A percentile compares a stretch with the other conserved stretches of the same genome.
Evolutionary conservation across 371 early-diverging fungal species (phyloP).

Genomic region (Apophysomyces variabilis): DNA sequence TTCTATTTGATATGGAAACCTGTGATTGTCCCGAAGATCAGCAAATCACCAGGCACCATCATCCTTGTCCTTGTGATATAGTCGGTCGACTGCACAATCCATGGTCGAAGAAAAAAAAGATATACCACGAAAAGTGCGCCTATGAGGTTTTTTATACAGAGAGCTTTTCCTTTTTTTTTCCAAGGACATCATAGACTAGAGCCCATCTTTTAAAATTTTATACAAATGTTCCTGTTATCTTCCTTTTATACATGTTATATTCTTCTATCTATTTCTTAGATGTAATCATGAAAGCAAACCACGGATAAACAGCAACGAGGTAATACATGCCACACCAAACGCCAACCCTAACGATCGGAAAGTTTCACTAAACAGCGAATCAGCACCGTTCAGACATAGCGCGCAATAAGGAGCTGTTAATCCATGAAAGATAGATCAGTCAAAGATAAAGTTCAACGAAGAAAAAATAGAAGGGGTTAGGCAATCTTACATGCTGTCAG

Average conservation of each 20-base stretch:
- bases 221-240: no score
- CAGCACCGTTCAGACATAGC: slow-evolving; percentile 37
- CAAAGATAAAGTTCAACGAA: neutral
- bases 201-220: no score
- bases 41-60: no score
- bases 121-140: no score
- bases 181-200: no score
- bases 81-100: no score
- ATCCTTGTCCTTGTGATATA: no score
- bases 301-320: slow-evolving; percentile 32
- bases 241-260: neutral
- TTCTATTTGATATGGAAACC: no score
- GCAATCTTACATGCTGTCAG: slow-evolving; percentile 29
- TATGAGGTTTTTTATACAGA: no score
- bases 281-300: slow-evolving; percentile 9
- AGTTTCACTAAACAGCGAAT: slow-evolving; percentile 19
- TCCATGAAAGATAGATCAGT: neutral
- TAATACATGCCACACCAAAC: slow-evolving; percentile 30
- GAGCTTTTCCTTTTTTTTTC: no score
- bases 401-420: slow-evolving; percentile 34
- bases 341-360: slow-evolving; percentile 32
- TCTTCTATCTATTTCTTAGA: neutral
- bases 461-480: neutral
- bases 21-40: no score
- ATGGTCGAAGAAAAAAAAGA: no score